These are phyloP conservation scores for Russula brevipes DNA, from an alignment of 768 basidiomycete genomes.

Conservation along the genomic window DNA sequence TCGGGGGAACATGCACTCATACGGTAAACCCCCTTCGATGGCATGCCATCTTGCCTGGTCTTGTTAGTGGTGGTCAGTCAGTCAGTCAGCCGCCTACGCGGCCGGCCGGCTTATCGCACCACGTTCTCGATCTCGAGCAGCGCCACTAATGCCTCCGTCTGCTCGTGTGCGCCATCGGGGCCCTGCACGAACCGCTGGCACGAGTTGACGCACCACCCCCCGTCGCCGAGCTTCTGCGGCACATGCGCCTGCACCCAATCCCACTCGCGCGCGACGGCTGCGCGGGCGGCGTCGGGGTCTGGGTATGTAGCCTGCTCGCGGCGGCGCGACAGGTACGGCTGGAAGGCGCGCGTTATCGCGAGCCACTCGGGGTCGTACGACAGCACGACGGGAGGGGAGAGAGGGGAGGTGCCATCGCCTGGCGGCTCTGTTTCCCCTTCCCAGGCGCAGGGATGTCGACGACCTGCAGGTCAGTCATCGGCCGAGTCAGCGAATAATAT, in stretches of 20 bases:
- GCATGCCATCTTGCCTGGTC: too few relatives aligned
- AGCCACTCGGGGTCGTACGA: slow-evolving; percentile 91
- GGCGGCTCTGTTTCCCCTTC: neutral
- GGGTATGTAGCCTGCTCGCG: slow-evolving; percentile 56
- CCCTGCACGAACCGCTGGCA: slow-evolving; percentile 20
- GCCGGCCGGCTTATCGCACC: slow-evolving; percentile 30
- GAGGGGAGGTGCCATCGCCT: neutral
- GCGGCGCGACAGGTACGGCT: slow-evolving; percentile 63
- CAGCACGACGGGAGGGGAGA: slow-evolving; percentile 35
- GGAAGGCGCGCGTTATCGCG: slow-evolving; percentile 83
- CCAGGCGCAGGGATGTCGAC: neutral
- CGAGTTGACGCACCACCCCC: slow-evolving; percentile 13
- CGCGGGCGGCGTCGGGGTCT: slow-evolving; percentile 28
- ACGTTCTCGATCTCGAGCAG: slow-evolving; percentile 79
- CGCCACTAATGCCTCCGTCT: slow-evolving; percentile 79
- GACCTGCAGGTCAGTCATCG: neutral
- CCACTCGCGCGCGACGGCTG: slow-evolving; percentile 52
- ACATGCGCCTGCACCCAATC: slow-evolving; percentile 67
- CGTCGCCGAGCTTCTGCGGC: slow-evolving; percentile 28
- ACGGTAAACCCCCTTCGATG: too few relatives aligned
- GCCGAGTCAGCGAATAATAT: neutral
- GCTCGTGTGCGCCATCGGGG: slow-evolving; percentile 20
- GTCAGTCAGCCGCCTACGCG: neutral
- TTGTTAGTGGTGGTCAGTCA: neutral
- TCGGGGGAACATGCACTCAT: too few relatives aligned